Conservation (phyloP, 305 asterid genomes). For the Fraxinus latifolia region DNA sequence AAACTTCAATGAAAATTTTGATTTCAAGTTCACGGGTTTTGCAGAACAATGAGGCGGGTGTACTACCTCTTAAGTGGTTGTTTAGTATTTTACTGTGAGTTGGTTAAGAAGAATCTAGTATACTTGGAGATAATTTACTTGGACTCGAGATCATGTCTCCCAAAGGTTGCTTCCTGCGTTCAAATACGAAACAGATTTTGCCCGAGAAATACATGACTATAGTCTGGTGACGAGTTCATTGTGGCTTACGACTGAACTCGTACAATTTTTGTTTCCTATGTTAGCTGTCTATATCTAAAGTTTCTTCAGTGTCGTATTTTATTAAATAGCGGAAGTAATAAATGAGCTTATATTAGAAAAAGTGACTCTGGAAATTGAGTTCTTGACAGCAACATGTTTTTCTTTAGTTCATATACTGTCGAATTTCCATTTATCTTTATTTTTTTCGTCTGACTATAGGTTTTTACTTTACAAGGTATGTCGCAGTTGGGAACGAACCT, state of each 20-base stretch:
- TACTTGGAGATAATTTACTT: not conserved
- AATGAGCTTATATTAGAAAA: not conserved
- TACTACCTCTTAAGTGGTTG: not conserved
- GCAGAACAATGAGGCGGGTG: not conserved
- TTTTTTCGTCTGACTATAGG: not conserved
- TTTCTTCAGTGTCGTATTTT: not conserved
- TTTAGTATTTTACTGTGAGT: not conserved
- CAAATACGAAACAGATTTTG: not conserved
- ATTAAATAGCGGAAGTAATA: not conserved
- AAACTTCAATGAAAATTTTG: not conserved
- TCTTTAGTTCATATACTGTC: not conserved
- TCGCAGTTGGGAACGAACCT: slow-evolving; percentile 96
- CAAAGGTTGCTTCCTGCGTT: not conserved
- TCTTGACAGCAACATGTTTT: not conserved
- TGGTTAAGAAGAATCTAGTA: not conserved
- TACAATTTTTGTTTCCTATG: not conserved
- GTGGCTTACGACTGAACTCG: not conserved
- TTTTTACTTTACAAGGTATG: slow-evolving; percentile 51
- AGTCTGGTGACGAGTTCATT: not conserved
- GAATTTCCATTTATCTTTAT: not conserved
- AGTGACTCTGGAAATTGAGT: not conserved
- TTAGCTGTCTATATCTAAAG: not conserved
- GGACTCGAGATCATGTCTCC: not conserved
- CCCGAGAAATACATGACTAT: not conserved
- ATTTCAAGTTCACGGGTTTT: not conserved